These are phyloP conservation scores for Aotearoamyces nothofagi DNA, from an alignment of 2,329 filamentous ascomycete genomes.

Conservation along the genomic window DNA sequence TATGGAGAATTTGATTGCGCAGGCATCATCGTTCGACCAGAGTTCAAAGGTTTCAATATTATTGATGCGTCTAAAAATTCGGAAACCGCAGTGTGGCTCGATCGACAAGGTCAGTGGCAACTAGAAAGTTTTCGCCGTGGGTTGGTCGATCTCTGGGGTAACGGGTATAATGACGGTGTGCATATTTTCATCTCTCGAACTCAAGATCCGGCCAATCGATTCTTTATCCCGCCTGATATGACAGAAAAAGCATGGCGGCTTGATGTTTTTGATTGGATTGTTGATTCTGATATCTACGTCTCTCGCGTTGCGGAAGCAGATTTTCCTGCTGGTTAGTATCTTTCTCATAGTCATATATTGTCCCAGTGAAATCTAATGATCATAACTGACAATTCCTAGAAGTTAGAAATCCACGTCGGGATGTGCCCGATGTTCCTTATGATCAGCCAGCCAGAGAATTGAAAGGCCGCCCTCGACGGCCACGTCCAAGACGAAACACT, in stretches of 20 bases:
- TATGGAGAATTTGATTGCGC: background rate
- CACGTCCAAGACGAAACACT: too few relatives aligned
- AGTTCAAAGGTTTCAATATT: background rate
- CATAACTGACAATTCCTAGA: too few relatives aligned
- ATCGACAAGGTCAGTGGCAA: background rate
- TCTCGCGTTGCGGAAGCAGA: too few relatives aligned
- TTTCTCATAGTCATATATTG: too few relatives aligned
- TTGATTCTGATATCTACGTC: background rate
- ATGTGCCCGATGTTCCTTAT: too few relatives aligned
- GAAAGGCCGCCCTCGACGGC: too few relatives aligned
- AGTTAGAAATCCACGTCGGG: too few relatives aligned
- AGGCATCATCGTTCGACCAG: background rate
- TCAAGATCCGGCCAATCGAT: background rate
- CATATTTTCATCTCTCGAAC: background rate
- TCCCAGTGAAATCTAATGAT: too few relatives aligned
- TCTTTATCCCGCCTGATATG: background rate
- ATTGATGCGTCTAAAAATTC: background rate
- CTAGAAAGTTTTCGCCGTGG: background rate
- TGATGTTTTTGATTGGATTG: background rate
- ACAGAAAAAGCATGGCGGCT: background rate
- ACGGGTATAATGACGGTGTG: background rate
- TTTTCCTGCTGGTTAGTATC: too few relatives aligned
- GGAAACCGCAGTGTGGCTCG: background rate
- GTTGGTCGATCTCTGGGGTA: background rate
- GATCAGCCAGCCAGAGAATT: too few relatives aligned